Evolutionary conservation across 805 yeast genomes (phyloP), one percentile per base, ranked within the genome.

Genomic region (Lipomyces kockii): DNA sequence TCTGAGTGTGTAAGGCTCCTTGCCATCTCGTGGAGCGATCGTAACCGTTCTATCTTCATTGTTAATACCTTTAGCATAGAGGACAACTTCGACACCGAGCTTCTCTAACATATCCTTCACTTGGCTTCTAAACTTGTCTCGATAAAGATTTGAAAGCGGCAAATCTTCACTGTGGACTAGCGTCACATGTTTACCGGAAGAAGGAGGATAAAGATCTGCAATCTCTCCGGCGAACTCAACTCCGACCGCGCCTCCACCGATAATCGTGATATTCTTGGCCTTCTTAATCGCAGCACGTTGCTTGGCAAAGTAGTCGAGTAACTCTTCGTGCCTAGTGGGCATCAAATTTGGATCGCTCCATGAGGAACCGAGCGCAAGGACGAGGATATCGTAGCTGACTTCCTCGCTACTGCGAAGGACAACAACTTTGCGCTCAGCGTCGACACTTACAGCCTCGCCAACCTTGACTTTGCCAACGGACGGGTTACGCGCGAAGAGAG

Each of bases 161-260:
- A 60, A 54, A 20, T 58, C 29, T 14, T 74, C 73, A 39, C 71
- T 63, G 69, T 70, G 74, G 14, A 68, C 55, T 9, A 75, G 61
- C n/a, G 64, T 75, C 8, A 84, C 80, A 9, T 72, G 73, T 66
- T 82, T 81, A n/a, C 27, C 27, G 27, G 53, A n/a, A 11, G 35
- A 11, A n/a, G 54, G 35, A 0, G 80, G 79, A 67, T 76, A 82
- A 20, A 74, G 71, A 55, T 74, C 77, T 60, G 78, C 82, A 60
- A 85, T 75, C 65, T 84, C 87, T 37, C 82, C 85, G 1, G 85
- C 84, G 32, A 82, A 76, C 72, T 85, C 87, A 55, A 83, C 80
- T 1, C 87, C 87, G 29, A 84, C 75, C 0, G 86, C 84, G 29
- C 87, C 87, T 14, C 83, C 86, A 6, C 87, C 87, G 64, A 84